Base-by-base conservation (phyloP, 805 yeast species). In the Tetrapisispora phaffii region DNA sequence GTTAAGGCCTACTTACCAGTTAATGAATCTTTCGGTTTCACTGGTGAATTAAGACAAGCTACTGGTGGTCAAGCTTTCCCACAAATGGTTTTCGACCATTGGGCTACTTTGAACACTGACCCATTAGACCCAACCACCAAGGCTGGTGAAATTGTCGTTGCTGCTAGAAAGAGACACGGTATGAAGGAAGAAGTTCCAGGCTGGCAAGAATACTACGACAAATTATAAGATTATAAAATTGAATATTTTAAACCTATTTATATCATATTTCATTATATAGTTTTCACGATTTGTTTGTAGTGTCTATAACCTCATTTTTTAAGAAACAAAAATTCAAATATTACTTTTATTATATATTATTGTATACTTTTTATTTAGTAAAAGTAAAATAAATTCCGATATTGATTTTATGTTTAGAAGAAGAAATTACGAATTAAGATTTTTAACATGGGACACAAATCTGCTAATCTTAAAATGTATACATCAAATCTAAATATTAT, bases 51-150 rank as follows among this genome's bases (percentile, higher is more conserved):
- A 70, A 86, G 97, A 81, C 96, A 89, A 78, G 96, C 97, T 69
- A 90, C 97, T 68, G 96, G 96, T 85, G 97, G 97, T 74, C 97
- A 90, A 82, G 97, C 97, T 73, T 90, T 90, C 97, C 97, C 97
- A 77, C 97, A 90, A 79, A 80, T 90, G 94, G 93, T 90, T 74
- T 90, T 90, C 75, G 97, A 90, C 75, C 97, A 90, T 75, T 90
- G 97, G 97, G 76, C 85, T 58, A 72, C 85, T 64, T 76, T 90
- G 79, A 66, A 69, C 60, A 95, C 96, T 74, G 90, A 87, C 74
- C 94, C 94, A 70, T 74, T 83, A 60, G 97, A 90, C 75, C 80
- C 88, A 68, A 59, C 81, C 64, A 59, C 79, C 60, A 77, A 77
- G 74, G 77, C 82, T 60, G 83, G 83, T 71, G 67, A 63, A 57